Evolutionary conservation across 331 rosid species (phyloP).

Genomic region (Rosa hybrid): DNA sequence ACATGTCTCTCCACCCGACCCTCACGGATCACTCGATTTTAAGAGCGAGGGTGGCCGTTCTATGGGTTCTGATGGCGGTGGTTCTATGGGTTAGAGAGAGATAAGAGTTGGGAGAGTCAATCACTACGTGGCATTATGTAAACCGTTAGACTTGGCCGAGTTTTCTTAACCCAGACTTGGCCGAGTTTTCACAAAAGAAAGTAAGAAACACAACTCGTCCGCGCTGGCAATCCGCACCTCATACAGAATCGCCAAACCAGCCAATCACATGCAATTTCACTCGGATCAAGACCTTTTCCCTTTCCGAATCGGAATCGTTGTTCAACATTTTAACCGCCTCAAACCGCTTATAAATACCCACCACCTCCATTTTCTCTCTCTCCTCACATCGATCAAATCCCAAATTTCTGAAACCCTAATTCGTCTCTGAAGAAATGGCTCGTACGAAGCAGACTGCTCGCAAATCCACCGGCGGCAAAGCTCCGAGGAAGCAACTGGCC

Average conservation of each 20-base stretch:
- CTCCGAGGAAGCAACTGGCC: conserved; percentile 79
- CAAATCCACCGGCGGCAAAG: conserved; percentile 75
- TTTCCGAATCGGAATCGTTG: not conserved
- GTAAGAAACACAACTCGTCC: conserved; percentile 58
- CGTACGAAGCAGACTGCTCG: conserved; percentile 86
- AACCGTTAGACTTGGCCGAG: not conserved
- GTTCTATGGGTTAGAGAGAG: no score
- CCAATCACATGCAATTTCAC: conserved; percentile 33
- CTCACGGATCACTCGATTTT: no score
- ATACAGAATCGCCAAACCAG: rapidly evolving
- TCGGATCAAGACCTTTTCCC: conserved; percentile 8
- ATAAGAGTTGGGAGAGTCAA: no score
- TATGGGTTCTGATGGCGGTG: no score
- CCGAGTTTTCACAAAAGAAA: conserved; percentile 28
- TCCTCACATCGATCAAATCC: not conserved
- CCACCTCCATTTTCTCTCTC: not conserved
- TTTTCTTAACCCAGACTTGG: not conserved
- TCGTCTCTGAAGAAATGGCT: conserved; percentile 45
- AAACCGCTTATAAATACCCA: conserved; percentile 15
- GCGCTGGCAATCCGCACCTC: conserved; percentile 40
- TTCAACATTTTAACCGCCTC: conserved; percentile 13
- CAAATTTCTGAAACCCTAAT: not conserved
- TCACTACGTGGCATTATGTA: no score
- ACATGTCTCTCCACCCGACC: no score
- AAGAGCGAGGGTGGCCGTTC: no score